Evolutionary conservation across 179 eudicot genomes (phyloP).

Genomic region (Sideroxylon spinosum): DNA sequence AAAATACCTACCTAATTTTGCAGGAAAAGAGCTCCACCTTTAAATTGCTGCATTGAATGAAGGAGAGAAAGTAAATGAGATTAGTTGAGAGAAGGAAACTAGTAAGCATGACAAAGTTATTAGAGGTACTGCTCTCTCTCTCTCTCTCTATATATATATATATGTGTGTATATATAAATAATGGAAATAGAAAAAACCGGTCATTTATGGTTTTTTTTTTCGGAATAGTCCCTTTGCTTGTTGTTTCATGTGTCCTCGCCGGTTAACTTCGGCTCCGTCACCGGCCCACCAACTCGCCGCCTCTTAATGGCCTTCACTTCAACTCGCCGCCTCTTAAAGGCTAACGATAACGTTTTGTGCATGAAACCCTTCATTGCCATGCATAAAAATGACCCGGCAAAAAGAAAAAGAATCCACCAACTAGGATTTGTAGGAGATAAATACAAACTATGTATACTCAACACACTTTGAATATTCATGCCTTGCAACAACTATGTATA

Average conservation of each 20-base stretch:
- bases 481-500: no score
- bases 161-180: neutral
- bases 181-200: neutral
- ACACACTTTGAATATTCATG: no score
- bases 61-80: constrained; percentile 28
- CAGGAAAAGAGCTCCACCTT: constrained; percentile 20
- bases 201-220: neutral
- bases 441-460: no score
- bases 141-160: no score
- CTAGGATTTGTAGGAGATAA: no score
- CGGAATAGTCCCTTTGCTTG: neutral
- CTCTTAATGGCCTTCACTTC: neutral
- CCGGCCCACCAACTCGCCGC: constrained; percentile 5
- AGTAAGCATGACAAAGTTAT: no score
- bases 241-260: constrained; percentile 9
- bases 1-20: constrained; percentile 36
- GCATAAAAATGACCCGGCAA: no score
- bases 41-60: constrained; percentile 23
- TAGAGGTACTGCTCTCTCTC: no score
- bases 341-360: no score
- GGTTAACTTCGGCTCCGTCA: neutral
- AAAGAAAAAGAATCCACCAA: no score
- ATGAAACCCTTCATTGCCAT: no score
- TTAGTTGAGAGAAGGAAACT: constrained; percentile 23
- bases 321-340: no score